Evolutionary conservation across 1,139 yeast species (phyloP), one percentile per base, ranked within the genome.

Genomic region (Debaryomycetaceae sp.): DNA sequence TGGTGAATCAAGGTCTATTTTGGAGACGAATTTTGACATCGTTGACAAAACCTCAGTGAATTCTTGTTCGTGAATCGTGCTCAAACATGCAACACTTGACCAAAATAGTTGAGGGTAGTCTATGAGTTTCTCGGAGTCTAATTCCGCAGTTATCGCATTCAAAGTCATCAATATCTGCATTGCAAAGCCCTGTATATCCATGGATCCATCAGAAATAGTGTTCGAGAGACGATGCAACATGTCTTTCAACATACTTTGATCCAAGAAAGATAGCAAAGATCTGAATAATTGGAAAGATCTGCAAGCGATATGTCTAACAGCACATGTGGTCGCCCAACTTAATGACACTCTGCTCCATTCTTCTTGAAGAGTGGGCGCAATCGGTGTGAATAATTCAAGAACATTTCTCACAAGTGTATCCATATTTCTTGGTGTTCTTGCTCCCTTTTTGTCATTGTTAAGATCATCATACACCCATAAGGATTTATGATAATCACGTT

Each of bases 111-210:
- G 98, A 0, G 99, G 99, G 61, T 85, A 89, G 52, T 87, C 88
- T 48, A 87, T 84, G 49, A 93, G 68, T 51, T 87, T 86, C 38
- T 80, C 88, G 5, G 93, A 76, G 51, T 83, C 87, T 41, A 90
- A 70, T 55, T 89, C 95, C 0, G 96, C 95, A 1, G 95, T 86
- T 14, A 90, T 83, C 0, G 97, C 96, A 66, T 91, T 89, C 54
- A 93, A 66, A 0, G 99, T 93, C 97, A 91, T 91, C 50, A 95
- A 69, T 45, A 93, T 93, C 66, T 95, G 99, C 95, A 95, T 87
- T 0, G 98, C 86, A 65, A 95, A 95, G 0, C 97, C 97, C 65
- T 93, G 99, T 41, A 93, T 91, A 56, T 93, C 99, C 1, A 79
- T 71, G 8, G 90, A 81, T 37, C 83, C 88, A 62, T 95, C 99